Conservation (phyloP, 108 stramenopile genomes). For the Phaeodactylum tricornutum region DNA sequence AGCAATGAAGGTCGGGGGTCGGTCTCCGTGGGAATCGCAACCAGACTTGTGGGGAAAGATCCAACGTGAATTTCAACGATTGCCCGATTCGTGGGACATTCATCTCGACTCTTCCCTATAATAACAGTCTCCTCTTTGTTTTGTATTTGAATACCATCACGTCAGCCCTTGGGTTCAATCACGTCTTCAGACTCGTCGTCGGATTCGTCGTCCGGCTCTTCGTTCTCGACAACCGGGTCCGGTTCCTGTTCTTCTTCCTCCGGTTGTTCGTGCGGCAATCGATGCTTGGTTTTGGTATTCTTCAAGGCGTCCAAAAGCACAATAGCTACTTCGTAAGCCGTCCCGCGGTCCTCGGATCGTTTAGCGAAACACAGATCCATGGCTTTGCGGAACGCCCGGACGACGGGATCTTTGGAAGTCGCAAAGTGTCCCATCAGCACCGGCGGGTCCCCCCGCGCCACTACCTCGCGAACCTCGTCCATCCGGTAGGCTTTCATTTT, state of each 20-base stretch:
- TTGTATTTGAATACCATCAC: too few species aligned
- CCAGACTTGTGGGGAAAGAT: conserved; percentile 61
- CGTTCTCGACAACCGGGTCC: background rate
- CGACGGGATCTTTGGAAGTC: conserved; percentile 33
- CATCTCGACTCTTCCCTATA: background rate
- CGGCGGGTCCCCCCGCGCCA: conserved; percentile 44
- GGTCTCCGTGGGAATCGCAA: conserved; percentile 75
- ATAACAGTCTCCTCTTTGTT: background rate
- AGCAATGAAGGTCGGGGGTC: conserved; percentile 42
- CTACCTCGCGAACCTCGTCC: conserved; percentile 44
- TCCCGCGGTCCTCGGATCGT: conserved; percentile 53
- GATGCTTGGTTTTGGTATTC: background rate
- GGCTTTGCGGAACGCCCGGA: conserved; percentile 45
- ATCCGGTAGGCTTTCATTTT: conserved; percentile 62
- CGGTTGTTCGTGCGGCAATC: background rate
- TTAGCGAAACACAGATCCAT: conserved; percentile 54
- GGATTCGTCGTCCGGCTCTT: background rate
- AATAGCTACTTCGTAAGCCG: conserved; percentile 53
- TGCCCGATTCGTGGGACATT: background rate
- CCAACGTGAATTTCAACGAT: conserved; percentile 41
- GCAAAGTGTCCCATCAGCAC: conserved; percentile 27
- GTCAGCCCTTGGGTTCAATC: too few species aligned
- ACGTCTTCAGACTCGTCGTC: conserved; percentile 1
- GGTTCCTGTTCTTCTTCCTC: background rate
- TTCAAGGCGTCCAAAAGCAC: conserved; percentile 18